Conservation (phyloP, 805 yeast species). For the Nakazawaea anatomiae region DNA sequence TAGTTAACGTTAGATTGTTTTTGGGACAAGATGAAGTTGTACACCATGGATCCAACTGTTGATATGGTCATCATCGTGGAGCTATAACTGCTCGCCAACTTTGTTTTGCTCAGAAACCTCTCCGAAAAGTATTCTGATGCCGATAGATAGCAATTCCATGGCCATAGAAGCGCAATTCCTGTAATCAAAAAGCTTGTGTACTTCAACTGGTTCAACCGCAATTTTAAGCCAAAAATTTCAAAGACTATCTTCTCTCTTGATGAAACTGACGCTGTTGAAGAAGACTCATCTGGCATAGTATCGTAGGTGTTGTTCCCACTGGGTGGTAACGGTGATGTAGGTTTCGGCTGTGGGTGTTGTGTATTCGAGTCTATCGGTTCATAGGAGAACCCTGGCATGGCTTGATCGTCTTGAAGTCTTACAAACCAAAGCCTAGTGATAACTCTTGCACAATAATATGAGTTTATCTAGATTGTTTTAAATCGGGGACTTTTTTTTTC, state of each 20-base stretch:
- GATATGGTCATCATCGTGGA: slow-evolving; percentile 87
- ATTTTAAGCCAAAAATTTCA: neutral
- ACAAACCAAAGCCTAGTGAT: no score
- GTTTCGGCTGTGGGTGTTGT: neutral
- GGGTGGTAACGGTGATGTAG: neutral
- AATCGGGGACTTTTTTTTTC: no score
- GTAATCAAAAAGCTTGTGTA: slow-evolving; percentile 59
- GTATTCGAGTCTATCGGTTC: neutral
- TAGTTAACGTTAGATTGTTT: slow-evolving; percentile 59
- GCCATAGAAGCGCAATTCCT: slow-evolving; percentile 87
- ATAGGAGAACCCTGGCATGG: slow-evolving; percentile 2
- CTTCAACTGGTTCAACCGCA: slow-evolving; percentile 20
- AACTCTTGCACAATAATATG: neutral
- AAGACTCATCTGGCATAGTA: neutral
- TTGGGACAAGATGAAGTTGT: slow-evolving; percentile 58
- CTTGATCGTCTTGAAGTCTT: neutral
- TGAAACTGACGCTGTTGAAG: neutral
- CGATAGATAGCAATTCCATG: slow-evolving; percentile 89
- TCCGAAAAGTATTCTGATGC: slow-evolving; percentile 77
- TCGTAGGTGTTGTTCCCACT: neutral
- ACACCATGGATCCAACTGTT: slow-evolving; percentile 58
- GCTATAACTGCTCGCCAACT: slow-evolving; percentile 54
- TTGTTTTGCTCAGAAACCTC: slow-evolving; percentile 46
- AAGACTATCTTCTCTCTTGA: slow-evolving; percentile 3
- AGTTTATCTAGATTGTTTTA: neutral